Evolutionary conservation across 768 basidiomycete genomes (phyloP).

Genomic region (Amanita exitialis): DNA sequence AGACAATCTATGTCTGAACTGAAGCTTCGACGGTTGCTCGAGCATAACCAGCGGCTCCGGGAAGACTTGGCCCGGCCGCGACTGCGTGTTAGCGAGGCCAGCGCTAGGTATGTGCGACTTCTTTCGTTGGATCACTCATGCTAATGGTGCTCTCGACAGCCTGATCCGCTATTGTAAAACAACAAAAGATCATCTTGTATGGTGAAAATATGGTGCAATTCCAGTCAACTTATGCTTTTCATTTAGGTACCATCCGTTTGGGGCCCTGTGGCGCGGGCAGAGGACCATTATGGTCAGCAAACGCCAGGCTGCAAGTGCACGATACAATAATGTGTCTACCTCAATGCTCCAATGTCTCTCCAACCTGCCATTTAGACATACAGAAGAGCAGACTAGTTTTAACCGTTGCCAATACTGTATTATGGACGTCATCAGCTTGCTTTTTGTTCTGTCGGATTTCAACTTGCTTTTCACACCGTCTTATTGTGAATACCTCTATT

Average conservation of each 20-base stretch:
- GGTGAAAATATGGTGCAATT: slow-evolving; percentile 10
- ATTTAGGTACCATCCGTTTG: slow-evolving; percentile 86
- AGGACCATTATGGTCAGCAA: slow-evolving; percentile 87
- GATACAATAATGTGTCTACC: slow-evolving; percentile 34
- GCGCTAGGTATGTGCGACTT: slow-evolving; percentile 48
- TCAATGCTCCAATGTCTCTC: not conserved
- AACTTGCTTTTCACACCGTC: not conserved
- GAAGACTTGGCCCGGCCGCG: slow-evolving; percentile 88
- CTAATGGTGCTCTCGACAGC: slow-evolving; percentile 29
- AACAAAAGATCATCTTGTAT: slow-evolving; percentile 70
- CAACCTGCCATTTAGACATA: not conserved
- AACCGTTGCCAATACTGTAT: not conserved
- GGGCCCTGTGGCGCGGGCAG: slow-evolving; percentile 87
- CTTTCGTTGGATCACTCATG: not conserved
- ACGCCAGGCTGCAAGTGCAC: slow-evolving; percentile 47
- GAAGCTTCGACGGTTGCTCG: slow-evolving; percentile 87
- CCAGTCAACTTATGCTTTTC: not conserved
- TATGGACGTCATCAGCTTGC: not conserved
- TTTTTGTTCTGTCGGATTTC: not conserved
- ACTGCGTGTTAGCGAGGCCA: slow-evolving; percentile 87
- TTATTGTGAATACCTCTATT: slow-evolving; percentile 9
- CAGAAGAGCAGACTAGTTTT: not conserved
- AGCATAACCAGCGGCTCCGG: slow-evolving; percentile 86
- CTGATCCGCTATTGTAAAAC: slow-evolving; percentile 92
- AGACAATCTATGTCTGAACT: slow-evolving; percentile 95